phyloP scores from a whole-genome alignment of 2,329 filamentous ascomycete species.

The Dothidotthia symphoricarpi region DNA sequence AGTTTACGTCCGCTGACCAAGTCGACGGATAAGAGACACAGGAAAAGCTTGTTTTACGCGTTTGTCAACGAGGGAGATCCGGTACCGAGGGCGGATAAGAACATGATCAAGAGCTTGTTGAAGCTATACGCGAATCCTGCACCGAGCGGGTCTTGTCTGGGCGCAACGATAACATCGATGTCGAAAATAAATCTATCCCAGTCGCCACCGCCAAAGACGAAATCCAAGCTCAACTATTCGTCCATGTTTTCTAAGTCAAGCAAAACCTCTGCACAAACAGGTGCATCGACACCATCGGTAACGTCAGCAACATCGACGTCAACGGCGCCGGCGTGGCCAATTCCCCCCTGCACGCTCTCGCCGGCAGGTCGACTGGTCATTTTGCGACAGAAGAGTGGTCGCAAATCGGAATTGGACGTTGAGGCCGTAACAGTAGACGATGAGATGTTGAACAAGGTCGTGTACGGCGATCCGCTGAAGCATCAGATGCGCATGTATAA shows the following conservation, averaged over 20 bases:
- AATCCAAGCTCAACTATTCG: constrained; percentile 6
- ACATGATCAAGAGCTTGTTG: constrained; percentile 70
- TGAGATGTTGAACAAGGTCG: constrained; percentile 63
- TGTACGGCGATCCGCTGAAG: constrained; percentile 80
- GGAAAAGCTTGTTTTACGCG: constrained; percentile 71
- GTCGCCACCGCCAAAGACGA: constrained; percentile 9
- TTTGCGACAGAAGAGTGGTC: constrained; percentile 46
- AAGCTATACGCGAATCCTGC: constrained; percentile 66
- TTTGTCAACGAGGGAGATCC: constrained; percentile 88
- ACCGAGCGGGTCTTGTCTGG: constrained; percentile 39
- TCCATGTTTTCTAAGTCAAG: constrained; percentile 16
- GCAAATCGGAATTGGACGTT: constrained; percentile 52
- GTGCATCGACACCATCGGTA: constrained; percentile 17
- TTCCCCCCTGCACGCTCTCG: constrained; percentile 65
- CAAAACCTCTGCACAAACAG: constrained; percentile 25
- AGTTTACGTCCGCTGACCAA: constrained; percentile 67
- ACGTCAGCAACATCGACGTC: constrained; percentile 33
- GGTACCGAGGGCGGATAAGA: constrained; percentile 71
- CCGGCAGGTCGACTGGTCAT: constrained; percentile 69
- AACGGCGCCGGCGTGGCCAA: constrained; percentile 53
- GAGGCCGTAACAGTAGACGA: constrained; percentile 69
- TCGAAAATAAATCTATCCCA: constrained; percentile 27
- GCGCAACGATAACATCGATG: constrained; percentile 20
- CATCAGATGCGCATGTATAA: constrained; percentile 80
- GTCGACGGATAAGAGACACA: constrained; percentile 46